phyloP scores from a whole-genome alignment of 2,329 filamentous ascomycete species.

The Apiospora arundinis region DNA sequence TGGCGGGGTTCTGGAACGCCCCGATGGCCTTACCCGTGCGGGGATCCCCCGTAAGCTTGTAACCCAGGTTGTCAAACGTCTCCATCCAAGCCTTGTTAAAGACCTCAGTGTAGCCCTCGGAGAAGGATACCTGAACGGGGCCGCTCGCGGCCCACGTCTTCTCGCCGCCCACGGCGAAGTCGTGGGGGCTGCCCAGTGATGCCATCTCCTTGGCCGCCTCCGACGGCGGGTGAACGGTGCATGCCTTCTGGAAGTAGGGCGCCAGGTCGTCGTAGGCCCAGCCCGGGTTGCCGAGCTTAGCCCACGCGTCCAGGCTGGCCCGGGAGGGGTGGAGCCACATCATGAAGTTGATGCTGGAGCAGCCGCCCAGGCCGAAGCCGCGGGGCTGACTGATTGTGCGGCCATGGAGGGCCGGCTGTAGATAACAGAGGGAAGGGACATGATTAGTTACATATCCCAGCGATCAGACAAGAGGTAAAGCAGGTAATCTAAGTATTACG shows the following conservation, averaged over 20 bases:
- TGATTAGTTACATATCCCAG: not conserved
- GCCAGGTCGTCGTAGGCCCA: conserved; percentile 34
- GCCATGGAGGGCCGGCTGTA: conserved; percentile 37
- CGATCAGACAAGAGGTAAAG: too few species aligned
- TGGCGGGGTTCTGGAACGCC: conserved; percentile 42
- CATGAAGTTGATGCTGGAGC: conserved; percentile 38
- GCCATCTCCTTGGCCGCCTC: conserved; percentile 6
- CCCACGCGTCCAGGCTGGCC: conserved; percentile 38
- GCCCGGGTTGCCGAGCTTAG: conserved; percentile 34
- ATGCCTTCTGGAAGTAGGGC: conserved; percentile 24
- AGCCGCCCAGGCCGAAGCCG: conserved; percentile 42
- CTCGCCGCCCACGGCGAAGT: conserved; percentile 35
- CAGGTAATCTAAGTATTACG: not conserved
- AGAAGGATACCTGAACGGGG: conserved; percentile 46
- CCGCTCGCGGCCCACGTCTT: conserved; percentile 29
- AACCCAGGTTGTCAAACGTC: conserved; percentile 43
- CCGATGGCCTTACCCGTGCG: conserved; percentile 39
- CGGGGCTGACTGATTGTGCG: conserved; percentile 41
- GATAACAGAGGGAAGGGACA: not conserved
- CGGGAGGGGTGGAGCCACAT: conserved; percentile 37
- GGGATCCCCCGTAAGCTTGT: conserved; percentile 42
- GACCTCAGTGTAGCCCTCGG: conserved; percentile 39
- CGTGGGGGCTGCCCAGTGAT: conserved; percentile 35
- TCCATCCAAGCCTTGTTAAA: conserved; percentile 47
- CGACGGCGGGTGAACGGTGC: conserved; percentile 18